A percentile compares a stretch with the other conserved stretches of the same genome.
phyloP scores from a whole-genome alignment of 2,329 filamentous ascomycete species.

The Coleophoma cylindrospora region DNA sequence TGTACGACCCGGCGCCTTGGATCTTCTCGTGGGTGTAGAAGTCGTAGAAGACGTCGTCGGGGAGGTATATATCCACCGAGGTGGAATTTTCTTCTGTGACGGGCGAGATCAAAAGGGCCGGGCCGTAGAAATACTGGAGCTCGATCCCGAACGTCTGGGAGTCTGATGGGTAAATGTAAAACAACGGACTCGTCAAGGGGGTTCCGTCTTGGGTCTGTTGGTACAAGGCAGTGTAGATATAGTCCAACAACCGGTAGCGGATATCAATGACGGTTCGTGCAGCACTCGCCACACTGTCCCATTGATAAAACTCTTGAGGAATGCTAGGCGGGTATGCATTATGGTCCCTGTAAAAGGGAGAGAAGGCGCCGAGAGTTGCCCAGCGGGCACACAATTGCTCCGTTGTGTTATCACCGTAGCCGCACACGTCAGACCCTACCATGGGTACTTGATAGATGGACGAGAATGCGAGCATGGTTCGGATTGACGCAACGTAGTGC shows the following conservation, averaged over 20 bases:
- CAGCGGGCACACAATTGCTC: slow-evolving; percentile 71
- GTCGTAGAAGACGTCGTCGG: slow-evolving; percentile 44
- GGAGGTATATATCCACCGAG: slow-evolving; percentile 42
- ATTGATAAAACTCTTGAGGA: slow-evolving; percentile 71
- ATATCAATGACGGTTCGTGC: slow-evolving; percentile 65
- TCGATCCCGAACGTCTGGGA: slow-evolving; percentile 39
- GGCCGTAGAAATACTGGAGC: slow-evolving; percentile 46
- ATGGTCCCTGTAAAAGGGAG: slow-evolving; percentile 74
- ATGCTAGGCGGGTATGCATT: slow-evolving; percentile 43
- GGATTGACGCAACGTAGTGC: slow-evolving; percentile 54
- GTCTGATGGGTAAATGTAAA: slow-evolving; percentile 62
- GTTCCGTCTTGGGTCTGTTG: slow-evolving; percentile 53
- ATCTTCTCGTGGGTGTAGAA: slow-evolving; percentile 43
- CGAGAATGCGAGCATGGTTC: slow-evolving; percentile 54
- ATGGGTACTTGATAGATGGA: slow-evolving; percentile 65
- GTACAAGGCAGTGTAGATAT: slow-evolving; percentile 70
- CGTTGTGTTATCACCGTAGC: slow-evolving; percentile 63
- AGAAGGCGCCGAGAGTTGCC: slow-evolving; percentile 68
- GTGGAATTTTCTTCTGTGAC: slow-evolving; percentile 39
- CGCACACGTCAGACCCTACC: slow-evolving; percentile 71
- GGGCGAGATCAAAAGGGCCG: slow-evolving; percentile 42
- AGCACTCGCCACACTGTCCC: slow-evolving; percentile 56
- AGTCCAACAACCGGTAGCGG: slow-evolving; percentile 74
- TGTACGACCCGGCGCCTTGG: slow-evolving; percentile 32
- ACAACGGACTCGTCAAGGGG: slow-evolving; percentile 65